Percentiles rank a stretch among this genome's conserved stretches.
Evolutionary conservation across 2,329 filamentous ascomycete genomes (phyloP).

Genomic region (Colletotrichum incanum): DNA sequence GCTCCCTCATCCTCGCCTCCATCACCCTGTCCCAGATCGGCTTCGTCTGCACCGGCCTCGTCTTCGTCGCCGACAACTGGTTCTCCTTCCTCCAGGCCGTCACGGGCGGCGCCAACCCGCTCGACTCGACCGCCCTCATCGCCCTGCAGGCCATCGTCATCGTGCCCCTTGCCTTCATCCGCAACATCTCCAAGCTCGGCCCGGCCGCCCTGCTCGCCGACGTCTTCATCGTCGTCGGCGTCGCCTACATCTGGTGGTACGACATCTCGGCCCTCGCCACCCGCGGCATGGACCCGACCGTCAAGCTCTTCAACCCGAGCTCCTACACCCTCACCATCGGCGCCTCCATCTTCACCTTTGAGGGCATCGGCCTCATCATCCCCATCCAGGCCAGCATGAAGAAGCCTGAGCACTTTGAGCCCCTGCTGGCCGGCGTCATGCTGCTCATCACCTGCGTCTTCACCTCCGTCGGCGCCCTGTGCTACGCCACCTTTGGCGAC

Average conservation of each 20-base stretch:
- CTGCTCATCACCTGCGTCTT: slow-evolving; percentile 81
- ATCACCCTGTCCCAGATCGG: slow-evolving; percentile 83
- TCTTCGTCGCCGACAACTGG: slow-evolving; percentile 84
- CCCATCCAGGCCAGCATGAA: slow-evolving; percentile 98
- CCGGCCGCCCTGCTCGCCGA: slow-evolving; percentile 79
- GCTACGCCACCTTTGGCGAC: slow-evolving; percentile 81
- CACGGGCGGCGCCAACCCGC: slow-evolving; percentile 61
- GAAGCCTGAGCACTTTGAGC: slow-evolving; percentile 76
- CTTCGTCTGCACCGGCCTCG: slow-evolving; percentile 84
- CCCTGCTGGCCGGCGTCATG: slow-evolving; percentile 79
- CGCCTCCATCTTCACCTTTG: slow-evolving; percentile 92
- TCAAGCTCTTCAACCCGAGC: slow-evolving; percentile 79
- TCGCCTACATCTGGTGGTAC: slow-evolving; percentile 82
- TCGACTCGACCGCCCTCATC: slow-evolving; percentile 74
- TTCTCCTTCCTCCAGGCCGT: slow-evolving; percentile 78
- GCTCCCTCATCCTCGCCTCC: slow-evolving; percentile 77
- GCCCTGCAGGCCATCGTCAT: slow-evolving; percentile 76
- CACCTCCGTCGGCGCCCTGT: slow-evolving; percentile 80
- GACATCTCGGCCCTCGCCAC: slow-evolving; percentile 72
- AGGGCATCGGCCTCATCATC: slow-evolving; percentile 97
- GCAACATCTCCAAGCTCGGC: slow-evolving; percentile 83
- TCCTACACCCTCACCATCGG: slow-evolving; percentile 81
- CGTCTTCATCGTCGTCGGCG: slow-evolving; percentile 79
- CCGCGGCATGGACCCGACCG: slow-evolving; percentile 71
- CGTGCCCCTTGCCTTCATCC: slow-evolving; percentile 78